Base-by-base conservation (phyloP, 2,329 filamentous ascomycete species). In the Fusarium sp. region DNA sequence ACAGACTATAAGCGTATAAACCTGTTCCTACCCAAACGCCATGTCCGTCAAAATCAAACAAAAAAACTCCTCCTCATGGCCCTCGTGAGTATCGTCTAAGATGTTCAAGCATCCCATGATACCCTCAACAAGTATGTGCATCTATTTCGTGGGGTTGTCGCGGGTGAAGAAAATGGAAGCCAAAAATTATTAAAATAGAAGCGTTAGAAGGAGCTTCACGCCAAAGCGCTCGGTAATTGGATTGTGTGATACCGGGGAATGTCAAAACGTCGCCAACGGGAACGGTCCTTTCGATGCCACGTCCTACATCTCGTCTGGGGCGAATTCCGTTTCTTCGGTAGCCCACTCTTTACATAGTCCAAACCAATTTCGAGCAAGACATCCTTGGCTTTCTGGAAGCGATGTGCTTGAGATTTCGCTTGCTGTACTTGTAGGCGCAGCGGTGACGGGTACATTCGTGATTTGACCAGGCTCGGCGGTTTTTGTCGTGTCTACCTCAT, bases 301-400 rank as follows among this genome's bases (percentile, higher is more conserved):
- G 11, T 36, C 17, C 49, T 65, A 75, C 43, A 77, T 74, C 62
- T 76, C 73, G 29, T 74, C 73, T n/a, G 69, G 69, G 15, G 62
- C 48, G 33, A 69, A 70, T 9, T 67, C 65, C 19, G 65, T 52
- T 6, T 67, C 68, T 3, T 66, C 61, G 9, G 44, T 59, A 9
- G 69, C 69, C 75, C 76, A 76, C 32, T 77, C 72, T 47, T 75
- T 76, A 56, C 80, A 82, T 25, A 72, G 53, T 3, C 79, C 78
- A 19, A 80, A 58, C 78, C 78, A 81, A 57, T 68, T 76, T 44
- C 76, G 73, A 13, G 59, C 67, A 8, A 72, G 57, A 49, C 80
- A 81, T 5, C 65, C 72, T 21, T 63, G 69, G 48, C 67, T 69
- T 17, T 71, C 62, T 9, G 68, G 58, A 27, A 70, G 63, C 19